Percentiles rank a stretch among this genome's conserved stretches.
Conservation (phyloP, 2,329 filamentous ascomycete genomes). For the Beauveria caledonica region DNA sequence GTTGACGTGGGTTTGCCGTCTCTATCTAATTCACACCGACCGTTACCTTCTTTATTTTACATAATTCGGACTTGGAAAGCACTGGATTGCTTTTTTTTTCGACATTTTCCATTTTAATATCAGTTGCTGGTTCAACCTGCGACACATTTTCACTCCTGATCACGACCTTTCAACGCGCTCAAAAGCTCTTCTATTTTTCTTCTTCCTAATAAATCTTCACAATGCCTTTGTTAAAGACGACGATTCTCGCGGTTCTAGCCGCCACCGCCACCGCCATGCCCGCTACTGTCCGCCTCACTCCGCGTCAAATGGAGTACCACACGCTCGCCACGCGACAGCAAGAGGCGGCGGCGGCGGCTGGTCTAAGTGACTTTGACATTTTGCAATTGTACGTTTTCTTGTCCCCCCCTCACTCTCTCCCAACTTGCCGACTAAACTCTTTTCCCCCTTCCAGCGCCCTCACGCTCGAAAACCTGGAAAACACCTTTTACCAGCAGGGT, state of each 20-base stretch:
- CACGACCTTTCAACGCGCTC: not conserved
- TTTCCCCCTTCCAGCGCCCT: slow-evolving; percentile 29
- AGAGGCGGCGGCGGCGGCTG: not conserved
- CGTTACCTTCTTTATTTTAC: not conserved
- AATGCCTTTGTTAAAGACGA: slow-evolving; percentile 3
- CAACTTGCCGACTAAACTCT: not conserved
- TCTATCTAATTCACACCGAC: not conserved
- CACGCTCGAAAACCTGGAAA: slow-evolving; percentile 49
- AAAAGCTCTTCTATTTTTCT: too few relatives aligned
- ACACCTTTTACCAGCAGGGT: slow-evolving; percentile 53
- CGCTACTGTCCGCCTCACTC: slow-evolving; percentile 3
- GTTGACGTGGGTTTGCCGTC: slow-evolving; percentile 7
- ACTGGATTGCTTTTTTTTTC: not conserved
- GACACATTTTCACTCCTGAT: not conserved
- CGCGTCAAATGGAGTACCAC: slow-evolving; percentile 6
- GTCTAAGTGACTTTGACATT: slow-evolving; percentile 9
- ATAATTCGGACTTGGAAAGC: not conserved
- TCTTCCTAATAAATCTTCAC: not conserved
- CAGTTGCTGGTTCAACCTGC: slow-evolving; percentile 3
- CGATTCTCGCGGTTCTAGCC: not conserved
- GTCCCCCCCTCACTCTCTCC: not conserved
- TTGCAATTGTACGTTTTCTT: slow-evolving; percentile 2
- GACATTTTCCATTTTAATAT: not conserved
- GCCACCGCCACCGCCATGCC: slow-evolving; percentile 2
- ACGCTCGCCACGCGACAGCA: not conserved